Base-by-base conservation (phyloP, 2,329 filamentous ascomycete species). In the Monilinia polystroma region DNA sequence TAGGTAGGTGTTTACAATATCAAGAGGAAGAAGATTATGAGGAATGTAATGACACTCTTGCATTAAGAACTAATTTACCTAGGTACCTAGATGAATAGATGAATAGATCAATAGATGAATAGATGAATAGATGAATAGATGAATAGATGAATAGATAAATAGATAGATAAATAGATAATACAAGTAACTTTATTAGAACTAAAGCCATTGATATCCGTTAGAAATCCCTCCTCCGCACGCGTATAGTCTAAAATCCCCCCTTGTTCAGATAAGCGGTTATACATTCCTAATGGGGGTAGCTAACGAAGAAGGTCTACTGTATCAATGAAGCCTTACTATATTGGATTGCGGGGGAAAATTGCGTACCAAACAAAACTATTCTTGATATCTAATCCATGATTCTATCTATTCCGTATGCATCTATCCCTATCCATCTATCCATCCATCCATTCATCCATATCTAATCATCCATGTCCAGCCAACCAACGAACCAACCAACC, bases 241-340 rank as follows among this genome's bases (percentile, higher is more conserved):
- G 43, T 35, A 6, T 5, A 35, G 5, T 35, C 1, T 41, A 3
- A 11, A 14, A 14, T 38, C 55, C 23, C 43, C 16, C 11, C 56
- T 29, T 26, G 32, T 41, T 29, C 23, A 49, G 66, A 71, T 70
- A 69, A 67, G n/a, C 70, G 72, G 67, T 51, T 72, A 67, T 59
- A 73, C 72, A 64, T 74, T 66, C 73, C 70, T 26, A 53, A 45
- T 59, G 10, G 5, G 52, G 59, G 10, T 29, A 51, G n/a, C 20
- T 51, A 51, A 11, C 18, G 16, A 35, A n/a, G 11, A 29, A 29
- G 29, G 29, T 29, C 29, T 29, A 29, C 29, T 29, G 29, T 38
- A 35, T 56, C 29, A 11, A 38, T n/a, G 4, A 35, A 14, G 11
- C 16, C 12, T 45, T 18, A 45, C 16, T 18, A 45, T 16, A 11